These are phyloP conservation scores for Artemisia argyi DNA, from an alignment of 129 eudicot species.

Conservation along the genomic window DNA sequence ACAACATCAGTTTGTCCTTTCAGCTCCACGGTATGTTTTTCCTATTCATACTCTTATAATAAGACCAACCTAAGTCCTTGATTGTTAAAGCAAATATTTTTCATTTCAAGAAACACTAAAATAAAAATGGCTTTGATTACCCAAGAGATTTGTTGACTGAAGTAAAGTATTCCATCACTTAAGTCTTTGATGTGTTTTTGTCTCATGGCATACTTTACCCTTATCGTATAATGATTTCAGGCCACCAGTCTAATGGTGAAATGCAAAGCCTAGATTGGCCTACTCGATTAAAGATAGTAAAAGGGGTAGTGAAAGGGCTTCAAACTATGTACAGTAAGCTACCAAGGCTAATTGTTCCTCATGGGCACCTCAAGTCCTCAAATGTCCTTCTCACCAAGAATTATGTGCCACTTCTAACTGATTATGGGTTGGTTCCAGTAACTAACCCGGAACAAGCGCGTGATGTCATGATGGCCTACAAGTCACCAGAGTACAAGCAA, in stretches of 20 bases:
- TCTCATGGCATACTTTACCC: not conserved
- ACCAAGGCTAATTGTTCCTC: slow-evolving; percentile 53
- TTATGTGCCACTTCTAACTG: slow-evolving; percentile 57
- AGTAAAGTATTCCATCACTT: not conserved
- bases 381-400: slow-evolving; percentile 56
- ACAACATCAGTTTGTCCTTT: slow-evolving; percentile 71
- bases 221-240: slow-evolving; percentile 34
- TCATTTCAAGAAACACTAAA: not conserved
- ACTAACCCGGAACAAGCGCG: slow-evolving; percentile 58
- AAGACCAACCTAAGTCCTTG: not conserved
- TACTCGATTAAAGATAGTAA: slow-evolving; percentile 58
- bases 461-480: slow-evolving; percentile 58
- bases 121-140: not conserved
- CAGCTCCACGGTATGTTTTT: slow-evolving; percentile 69
- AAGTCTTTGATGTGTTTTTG: too few species aligned
- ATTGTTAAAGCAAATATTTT: not conserved
- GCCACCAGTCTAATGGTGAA: slow-evolving; percentile 36
- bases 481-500: slow-evolving; percentile 61
- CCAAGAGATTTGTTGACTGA: too few species aligned
- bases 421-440: slow-evolving; percentile 55
- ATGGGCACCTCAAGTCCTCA: slow-evolving; percentile 78
- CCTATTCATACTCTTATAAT: not conserved
- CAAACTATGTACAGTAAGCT: slow-evolving; percentile 54
- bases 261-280: slow-evolving; percentile 49
- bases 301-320: slow-evolving; percentile 67